Base-by-base conservation (phyloP, 2,329 filamentous ascomycete genomes). In the Paracorniculantispora psalliotae region DNA sequence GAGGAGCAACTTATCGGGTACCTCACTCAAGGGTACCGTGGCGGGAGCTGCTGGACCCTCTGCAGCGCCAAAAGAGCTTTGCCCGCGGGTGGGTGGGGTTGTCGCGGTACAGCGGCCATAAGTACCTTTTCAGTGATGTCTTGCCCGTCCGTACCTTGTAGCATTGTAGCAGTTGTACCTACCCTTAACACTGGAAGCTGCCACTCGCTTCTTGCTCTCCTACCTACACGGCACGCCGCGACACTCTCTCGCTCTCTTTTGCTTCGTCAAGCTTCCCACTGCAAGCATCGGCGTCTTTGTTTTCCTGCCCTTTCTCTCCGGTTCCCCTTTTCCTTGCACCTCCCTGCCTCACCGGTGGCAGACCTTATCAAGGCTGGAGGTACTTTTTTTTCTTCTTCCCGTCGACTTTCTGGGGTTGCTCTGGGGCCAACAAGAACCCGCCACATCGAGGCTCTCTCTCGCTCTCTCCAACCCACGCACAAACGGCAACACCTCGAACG, bases 401-500 rank as follows among this genome's bases (percentile, higher is more conserved):
- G n/a, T n/a, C n/a, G n/a, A n/a, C 54, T 50, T 35, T 50, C 46
- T 37, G 13, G 9, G 13, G 17, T 30, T 21, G 17, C 25, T 49
- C 46, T 41, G 35, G 30, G 23, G n/a, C 53, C 53, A 56, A 56
- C 53, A 48, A 39, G 28, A 39, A 9, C 25, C 26, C 30, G 28
- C 30, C 30, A 50, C 46, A 10, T 21, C 35, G 23, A 15, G 23
- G n/a, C n/a, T n/a, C n/a, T n/a, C 33, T 26, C 28, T n/a, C 37
- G 19, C 17, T 35, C 5, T n/a, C n/a, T 28, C 48, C 21, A 52
- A 17, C 55, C 55, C 46, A 51, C 55, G n/a, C n/a, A n/a, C n/a
- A 51, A 59, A 44, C 47, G 10, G n/a, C 26, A 47, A 33, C 41
- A n/a, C 33, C 37, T 19, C 35, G 37, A 59, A 59, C 56, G 56